A percentile compares a stretch with the other conserved stretches of the same genome.
Conservation (phyloP, 176 grass and related monocot species). For the Hordeum marinum region DNA sequence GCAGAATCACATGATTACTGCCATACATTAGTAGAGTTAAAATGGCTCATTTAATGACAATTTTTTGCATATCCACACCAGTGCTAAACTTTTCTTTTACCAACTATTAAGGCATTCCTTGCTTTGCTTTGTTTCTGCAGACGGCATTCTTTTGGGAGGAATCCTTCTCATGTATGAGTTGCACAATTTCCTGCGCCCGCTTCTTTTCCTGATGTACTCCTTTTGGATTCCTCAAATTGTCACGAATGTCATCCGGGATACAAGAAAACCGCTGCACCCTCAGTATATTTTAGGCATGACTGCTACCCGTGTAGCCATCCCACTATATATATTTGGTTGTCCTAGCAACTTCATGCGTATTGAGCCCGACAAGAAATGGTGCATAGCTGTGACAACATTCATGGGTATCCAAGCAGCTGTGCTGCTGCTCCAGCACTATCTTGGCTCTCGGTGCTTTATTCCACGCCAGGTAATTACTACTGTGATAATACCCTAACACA, state of each 20-base stretch:
- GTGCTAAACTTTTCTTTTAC: background rate
- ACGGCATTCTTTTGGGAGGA: conserved; percentile 98
- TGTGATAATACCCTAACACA: background rate
- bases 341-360: conserved; percentile 94
- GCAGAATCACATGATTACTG: conserved; percentile 13
- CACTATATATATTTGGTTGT: conserved; percentile 93
- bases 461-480: conserved; percentile 72
- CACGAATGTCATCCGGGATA: conserved; percentile 87
- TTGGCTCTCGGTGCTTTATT: conserved; percentile 98
- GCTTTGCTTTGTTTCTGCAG: conserved; percentile 45
- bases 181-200: conserved; percentile 70
- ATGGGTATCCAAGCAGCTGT: conserved; percentile 67
- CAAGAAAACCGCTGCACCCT: conserved; percentile 93
- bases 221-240: conserved; percentile 98
- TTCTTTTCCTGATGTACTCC: conserved; percentile 83
- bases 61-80: background rate
- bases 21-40: background rate
- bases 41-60: background rate
- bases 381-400: conserved; percentile 67
- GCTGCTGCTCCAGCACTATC: conserved; percentile 88
- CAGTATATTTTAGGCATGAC: conserved; percentile 96
- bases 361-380: conserved; percentile 75
- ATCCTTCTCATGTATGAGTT: conserved; percentile 91
- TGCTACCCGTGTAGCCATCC: conserved; percentile 74
- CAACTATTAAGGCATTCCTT: background rate